These are phyloP conservation scores for Sarocladium oryzae DNA, from an alignment of 2,329 filamentous ascomycete species.

Conservation along the genomic window DNA sequence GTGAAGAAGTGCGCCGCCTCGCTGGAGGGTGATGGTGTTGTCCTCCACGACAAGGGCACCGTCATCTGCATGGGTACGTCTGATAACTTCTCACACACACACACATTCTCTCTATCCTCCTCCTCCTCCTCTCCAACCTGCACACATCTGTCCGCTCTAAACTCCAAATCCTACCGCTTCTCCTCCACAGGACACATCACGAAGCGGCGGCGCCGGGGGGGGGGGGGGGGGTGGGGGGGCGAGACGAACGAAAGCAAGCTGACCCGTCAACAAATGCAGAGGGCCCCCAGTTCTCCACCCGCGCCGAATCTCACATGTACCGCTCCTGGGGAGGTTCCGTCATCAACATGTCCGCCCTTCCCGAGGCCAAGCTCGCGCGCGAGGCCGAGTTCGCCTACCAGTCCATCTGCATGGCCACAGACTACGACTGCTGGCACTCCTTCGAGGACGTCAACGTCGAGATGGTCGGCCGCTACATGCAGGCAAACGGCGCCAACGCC, in stretches of 20 bases:
- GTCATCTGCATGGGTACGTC: conserved; percentile 83
- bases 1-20: conserved; percentile 68
- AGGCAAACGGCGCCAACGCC: conserved; percentile 83
- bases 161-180: too few species aligned
- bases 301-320: conserved; percentile 93
- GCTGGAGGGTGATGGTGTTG: conserved; percentile 77
- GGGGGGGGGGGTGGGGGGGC: too few species aligned
- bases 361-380: conserved; percentile 90
- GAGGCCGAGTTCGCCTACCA: conserved; percentile 96
- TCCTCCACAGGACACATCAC: too few species aligned
- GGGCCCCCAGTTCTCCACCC: conserved; percentile 96
- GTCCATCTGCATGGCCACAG: conserved; percentile 99
- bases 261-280: too few species aligned
- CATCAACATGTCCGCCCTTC: conserved; percentile 97
- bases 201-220: too few species aligned
- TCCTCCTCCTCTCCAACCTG: too few species aligned
- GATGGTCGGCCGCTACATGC: conserved; percentile 97
- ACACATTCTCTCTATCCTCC: too few species aligned
- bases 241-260: too few species aligned
- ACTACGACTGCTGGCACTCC: conserved; percentile 97
- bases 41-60: conserved; percentile 76
- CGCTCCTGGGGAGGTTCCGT: conserved; percentile 87
- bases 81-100: not conserved
- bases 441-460: conserved; percentile 82
- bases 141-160: too few species aligned